These are phyloP conservation scores for Akanthomyces lecanii DNA, from an alignment of 2,329 filamentous ascomycete genomes.

Conservation along the genomic window DNA sequence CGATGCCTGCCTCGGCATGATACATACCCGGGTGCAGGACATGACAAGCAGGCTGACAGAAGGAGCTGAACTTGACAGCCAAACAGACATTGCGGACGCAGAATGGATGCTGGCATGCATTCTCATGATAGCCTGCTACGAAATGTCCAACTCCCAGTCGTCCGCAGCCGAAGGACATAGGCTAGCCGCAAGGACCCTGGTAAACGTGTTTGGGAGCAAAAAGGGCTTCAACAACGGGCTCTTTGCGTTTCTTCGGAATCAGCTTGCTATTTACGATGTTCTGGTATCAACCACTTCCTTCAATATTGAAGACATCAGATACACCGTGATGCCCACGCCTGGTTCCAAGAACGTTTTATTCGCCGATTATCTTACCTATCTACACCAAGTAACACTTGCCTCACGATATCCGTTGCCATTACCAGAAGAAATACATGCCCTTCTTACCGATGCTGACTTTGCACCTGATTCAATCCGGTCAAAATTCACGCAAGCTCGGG, in stretches of 20 bases:
- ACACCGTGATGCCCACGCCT: constrained; percentile 22
- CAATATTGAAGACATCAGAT: constrained; percentile 22
- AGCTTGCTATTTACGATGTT: constrained; percentile 28
- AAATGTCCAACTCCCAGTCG: constrained; percentile 27
- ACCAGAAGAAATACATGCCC: constrained; percentile 2
- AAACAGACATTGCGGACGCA: constrained; percentile 25
- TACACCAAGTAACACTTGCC: constrained; percentile 22
- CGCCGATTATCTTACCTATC: constrained; percentile 24
- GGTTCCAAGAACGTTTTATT: constrained; percentile 25
- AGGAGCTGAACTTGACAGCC: constrained; percentile 22
- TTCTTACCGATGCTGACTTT: constrained; percentile 10
- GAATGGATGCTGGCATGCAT: constrained; percentile 31
- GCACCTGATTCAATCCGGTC: constrained; percentile 1
- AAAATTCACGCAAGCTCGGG: constrained; percentile 27
- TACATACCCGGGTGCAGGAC: constrained; percentile 23
- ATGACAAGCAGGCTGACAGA: constrained; percentile 25
- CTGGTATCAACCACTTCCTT: constrained; percentile 28
- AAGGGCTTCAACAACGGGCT: constrained; percentile 21
- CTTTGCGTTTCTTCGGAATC: constrained; percentile 28
- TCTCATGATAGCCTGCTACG: constrained; percentile 27
- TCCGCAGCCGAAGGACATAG: constrained; percentile 27
- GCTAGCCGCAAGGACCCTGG: constrained; percentile 26
- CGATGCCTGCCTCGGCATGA: constrained; percentile 26
- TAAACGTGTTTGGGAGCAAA: constrained; percentile 27
- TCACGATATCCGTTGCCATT: constrained; percentile 16